phyloP scores from a whole-genome alignment of 2,329 filamentous ascomycete genomes.

The Cladorrhinum sp. region DNA sequence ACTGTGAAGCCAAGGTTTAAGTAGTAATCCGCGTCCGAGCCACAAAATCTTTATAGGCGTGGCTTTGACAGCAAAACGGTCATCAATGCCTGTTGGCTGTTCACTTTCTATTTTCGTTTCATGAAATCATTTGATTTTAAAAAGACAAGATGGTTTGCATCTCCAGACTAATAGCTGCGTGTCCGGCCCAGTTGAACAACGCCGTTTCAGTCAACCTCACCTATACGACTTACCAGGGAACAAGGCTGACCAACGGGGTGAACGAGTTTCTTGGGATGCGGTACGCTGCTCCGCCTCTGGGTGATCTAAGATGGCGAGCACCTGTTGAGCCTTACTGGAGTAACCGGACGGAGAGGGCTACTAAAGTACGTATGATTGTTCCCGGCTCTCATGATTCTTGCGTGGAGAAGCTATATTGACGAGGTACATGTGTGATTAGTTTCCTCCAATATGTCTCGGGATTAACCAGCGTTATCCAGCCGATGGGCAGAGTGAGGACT shows the following conservation, averaged over 20 bases:
- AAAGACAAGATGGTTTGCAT: constrained; percentile 4
- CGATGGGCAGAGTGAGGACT: constrained; percentile 35
- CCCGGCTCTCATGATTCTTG: background rate
- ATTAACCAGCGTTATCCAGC: constrained; percentile 34
- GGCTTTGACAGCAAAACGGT: background rate
- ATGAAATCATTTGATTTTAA: background rate
- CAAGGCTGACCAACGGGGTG: constrained; percentile 37
- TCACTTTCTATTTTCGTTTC: background rate
- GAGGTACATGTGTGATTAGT: constrained; percentile 32
- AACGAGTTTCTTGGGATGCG: constrained; percentile 48
- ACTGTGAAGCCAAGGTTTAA: background rate
- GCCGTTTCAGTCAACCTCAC: constrained; percentile 37
- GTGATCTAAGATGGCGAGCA: constrained; percentile 49
- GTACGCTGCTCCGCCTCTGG: constrained; percentile 51
- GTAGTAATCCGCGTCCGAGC: too few relatives aligned
- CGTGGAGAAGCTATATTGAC: background rate
- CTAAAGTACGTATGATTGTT: constrained; percentile 32
- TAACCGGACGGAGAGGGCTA: constrained; percentile 35
- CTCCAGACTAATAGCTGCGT: constrained; percentile 4
- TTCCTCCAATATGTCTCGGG: constrained; percentile 45
- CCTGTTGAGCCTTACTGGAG: constrained; percentile 42
- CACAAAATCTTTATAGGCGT: background rate
- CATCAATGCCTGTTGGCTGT: background rate
- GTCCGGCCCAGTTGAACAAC: constrained; percentile 3
- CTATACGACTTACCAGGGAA: constrained; percentile 45